Evolutionary conservation across 75 land plant species (phyloP).

Genomic region (Ceratopteris richardii): DNA sequence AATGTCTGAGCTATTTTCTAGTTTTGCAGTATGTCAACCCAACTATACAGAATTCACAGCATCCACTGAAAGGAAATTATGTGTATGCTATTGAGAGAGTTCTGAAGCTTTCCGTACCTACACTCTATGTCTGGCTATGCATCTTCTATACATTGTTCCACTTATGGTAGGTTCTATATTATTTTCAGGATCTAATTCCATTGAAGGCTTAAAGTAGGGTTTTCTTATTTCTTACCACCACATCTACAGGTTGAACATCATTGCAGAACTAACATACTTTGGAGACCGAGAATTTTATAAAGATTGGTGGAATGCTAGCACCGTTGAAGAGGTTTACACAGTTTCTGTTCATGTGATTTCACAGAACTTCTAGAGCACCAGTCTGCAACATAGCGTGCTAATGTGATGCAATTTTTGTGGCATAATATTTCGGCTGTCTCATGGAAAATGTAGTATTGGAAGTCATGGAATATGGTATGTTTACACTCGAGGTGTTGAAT

Average conservation of each 20-base stretch:
- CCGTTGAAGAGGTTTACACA: conserved; percentile 84
- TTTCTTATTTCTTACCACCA: no score
- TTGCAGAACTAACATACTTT: conserved; percentile 82
- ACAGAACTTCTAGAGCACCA: no score
- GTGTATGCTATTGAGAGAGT: conserved; percentile 90
- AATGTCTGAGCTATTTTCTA: no score
- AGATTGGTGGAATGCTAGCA: conserved; percentile 99
- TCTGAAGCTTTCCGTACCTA: conserved; percentile 89
- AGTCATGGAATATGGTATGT: conserved; percentile 97
- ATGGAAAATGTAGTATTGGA: no score
- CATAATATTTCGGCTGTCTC: no score
- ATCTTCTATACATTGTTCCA: conserved; percentile 95
- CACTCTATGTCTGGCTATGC: conserved; percentile 95
- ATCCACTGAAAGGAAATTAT: conserved; percentile 87
- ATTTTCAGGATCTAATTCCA: no score
- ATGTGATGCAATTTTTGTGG: no score
- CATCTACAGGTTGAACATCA: conserved; percentile 59
- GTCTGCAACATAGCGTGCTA: no score
- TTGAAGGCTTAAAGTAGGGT: no score
- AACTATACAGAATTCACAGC: conserved; percentile 81
- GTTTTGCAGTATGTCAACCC: conserved; percentile 92
- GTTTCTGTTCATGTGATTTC: no score
- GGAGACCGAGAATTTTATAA: conserved; percentile 85
- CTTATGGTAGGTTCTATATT: conserved; percentile 56
- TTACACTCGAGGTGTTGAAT: no score